These are phyloP conservation scores for Salix exigua DNA, from an alignment of 345 rosid species.

Conservation along the genomic window DNA sequence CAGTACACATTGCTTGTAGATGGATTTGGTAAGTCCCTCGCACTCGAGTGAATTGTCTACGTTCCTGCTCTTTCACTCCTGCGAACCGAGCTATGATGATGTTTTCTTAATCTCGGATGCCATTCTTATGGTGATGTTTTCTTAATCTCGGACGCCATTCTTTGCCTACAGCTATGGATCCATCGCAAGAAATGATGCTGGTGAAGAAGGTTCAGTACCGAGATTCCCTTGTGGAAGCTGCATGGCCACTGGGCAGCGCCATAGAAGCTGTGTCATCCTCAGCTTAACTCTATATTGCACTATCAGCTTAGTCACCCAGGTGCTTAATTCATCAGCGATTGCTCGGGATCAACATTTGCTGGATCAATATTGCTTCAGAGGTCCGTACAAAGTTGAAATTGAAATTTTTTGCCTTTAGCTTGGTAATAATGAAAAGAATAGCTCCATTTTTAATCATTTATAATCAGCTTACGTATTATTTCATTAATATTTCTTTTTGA, in stretches of 20 bases:
- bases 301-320: neutral
- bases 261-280: conserved; percentile 75
- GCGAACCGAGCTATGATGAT: neutral
- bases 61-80: neutral
- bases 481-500: conserved; percentile 26
- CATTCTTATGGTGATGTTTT: conserved; percentile 8
- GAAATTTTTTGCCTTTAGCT: conserved; percentile 20
- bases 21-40: conserved; percentile 72
- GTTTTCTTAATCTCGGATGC: neutral
- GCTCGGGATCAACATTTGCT: neutral
- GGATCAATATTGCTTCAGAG: conserved; percentile 6
- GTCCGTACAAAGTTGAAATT: neutral
- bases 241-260: conserved; percentile 99
- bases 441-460: conserved; percentile 34
- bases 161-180: conserved; percentile 52
- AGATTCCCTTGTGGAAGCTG: conserved; percentile 74
- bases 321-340: neutral
- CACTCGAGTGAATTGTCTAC: neutral
- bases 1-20: conserved; percentile 72
- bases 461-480: conserved; percentile 21
- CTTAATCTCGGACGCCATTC: neutral
- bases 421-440: conserved; percentile 22
- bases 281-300: neutral
- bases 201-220: conserved; percentile 76
- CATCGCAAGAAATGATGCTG: conserved; percentile 72